phyloP scores from a whole-genome alignment of 2,329 filamentous ascomycete genomes.

The Gliomastix tumulicola region DNA sequence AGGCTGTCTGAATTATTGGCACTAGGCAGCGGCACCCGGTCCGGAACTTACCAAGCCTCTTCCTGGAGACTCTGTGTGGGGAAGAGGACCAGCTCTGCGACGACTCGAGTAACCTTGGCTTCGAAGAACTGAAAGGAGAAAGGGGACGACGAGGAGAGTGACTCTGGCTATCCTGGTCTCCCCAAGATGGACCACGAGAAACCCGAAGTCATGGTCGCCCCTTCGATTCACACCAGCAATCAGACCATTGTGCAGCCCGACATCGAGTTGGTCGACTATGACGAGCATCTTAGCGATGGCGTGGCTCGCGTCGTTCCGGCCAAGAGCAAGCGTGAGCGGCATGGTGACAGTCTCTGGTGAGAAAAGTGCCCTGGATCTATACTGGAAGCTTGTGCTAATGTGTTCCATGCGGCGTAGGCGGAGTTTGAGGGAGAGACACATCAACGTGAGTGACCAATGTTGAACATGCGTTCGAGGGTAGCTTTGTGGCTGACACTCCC shows the following conservation, averaged over 20 bases:
- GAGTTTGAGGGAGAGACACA: constrained; percentile 29
- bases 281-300: too few relatives aligned
- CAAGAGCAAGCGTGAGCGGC: constrained; percentile 1
- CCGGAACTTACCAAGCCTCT: too few relatives aligned
- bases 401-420: constrained; percentile 17
- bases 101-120: too few relatives aligned
- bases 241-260: constrained; percentile 2
- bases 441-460: constrained; percentile 20
- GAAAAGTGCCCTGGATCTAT: too few relatives aligned
- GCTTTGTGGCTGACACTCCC: constrained; percentile 3
- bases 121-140: too few relatives aligned
- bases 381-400: not conserved
- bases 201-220: constrained; percentile 1
- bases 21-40: too few relatives aligned
- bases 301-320: too few relatives aligned
- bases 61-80: too few relatives aligned
- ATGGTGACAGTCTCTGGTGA: constrained; percentile 6
- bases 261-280: constrained; percentile 1
- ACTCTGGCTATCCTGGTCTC: too few relatives aligned
- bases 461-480: not conserved
- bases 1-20: too few relatives aligned
- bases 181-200: constrained; percentile 1
- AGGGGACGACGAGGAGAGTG: too few relatives aligned
- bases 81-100: too few relatives aligned
- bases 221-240: not conserved